Conservation (phyloP, 129 eudicot genomes). For the Artemisia argyi region DNA sequence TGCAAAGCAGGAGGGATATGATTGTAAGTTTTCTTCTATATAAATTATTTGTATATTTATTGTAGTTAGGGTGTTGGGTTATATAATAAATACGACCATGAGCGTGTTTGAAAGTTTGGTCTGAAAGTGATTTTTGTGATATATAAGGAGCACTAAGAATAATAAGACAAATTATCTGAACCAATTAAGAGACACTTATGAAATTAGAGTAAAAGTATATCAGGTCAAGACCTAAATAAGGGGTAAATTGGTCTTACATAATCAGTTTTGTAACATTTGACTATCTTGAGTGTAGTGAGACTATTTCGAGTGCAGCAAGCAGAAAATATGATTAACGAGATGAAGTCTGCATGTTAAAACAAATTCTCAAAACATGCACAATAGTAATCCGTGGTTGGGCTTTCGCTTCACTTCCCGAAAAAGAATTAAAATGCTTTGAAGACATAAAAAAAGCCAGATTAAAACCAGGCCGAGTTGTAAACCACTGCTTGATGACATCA, state of each 20-base stretch:
- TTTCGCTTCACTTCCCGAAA: conserved; percentile 85
- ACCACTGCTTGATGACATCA: conserved; percentile 92
- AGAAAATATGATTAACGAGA: conserved; percentile 62
- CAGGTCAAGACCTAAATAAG: too few species aligned
- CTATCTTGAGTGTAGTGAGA: too few species aligned
- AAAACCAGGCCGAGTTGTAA: conserved; percentile 84
- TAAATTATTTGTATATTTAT: too few species aligned
- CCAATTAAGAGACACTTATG: background rate
- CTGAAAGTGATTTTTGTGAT: too few species aligned
- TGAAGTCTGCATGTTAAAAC: conserved; percentile 77
- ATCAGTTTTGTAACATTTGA: background rate
- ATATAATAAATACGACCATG: too few species aligned
- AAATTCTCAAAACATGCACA: conserved; percentile 80
- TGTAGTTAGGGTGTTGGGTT: too few species aligned
- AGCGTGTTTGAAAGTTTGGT: too few species aligned
- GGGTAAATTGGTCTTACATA: too few species aligned
- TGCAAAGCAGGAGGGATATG: conserved; percentile 97
- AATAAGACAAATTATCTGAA: background rate
- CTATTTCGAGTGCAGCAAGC: conserved; percentile 58
- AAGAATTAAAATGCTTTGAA: conserved; percentile 78
- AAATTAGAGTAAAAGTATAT: background rate
- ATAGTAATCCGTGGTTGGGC: conserved; percentile 92
- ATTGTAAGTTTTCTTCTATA: conserved; percentile 44
- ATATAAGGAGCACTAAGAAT: too few species aligned
- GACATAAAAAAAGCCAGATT: conserved; percentile 72